Evolutionary conservation across 1,284 basidiomycete species (phyloP).

Genomic region (Leccinum fallax): DNA sequence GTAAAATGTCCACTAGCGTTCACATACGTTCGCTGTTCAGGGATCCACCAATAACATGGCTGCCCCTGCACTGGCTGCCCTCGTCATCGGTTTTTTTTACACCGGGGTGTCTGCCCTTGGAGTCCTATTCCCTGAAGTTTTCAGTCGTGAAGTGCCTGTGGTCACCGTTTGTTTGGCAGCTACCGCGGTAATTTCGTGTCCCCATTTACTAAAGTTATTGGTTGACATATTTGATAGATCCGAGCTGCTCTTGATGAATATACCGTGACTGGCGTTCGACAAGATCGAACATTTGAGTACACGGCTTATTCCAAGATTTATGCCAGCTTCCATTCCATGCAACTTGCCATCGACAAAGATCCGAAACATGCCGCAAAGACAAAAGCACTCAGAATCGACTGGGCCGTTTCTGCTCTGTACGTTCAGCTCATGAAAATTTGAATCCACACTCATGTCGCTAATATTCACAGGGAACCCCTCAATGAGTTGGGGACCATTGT

Average conservation of each 20-base stretch:
- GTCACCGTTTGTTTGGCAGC: background rate
- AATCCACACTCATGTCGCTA: background rate
- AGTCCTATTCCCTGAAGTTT: background rate
- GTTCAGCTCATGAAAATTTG: background rate
- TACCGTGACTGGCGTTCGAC: background rate
- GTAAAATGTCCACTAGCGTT: no score
- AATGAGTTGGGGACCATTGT: background rate
- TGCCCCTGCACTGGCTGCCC: background rate
- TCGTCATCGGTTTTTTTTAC: background rate
- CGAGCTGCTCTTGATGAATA: background rate
- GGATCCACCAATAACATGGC: background rate
- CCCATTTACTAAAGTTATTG: background rate
- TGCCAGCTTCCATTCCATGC: background rate
- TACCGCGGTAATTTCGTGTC: background rate
- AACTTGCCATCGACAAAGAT: background rate
- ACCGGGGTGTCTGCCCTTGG: background rate
- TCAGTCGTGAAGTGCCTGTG: background rate
- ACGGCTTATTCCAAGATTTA: background rate
- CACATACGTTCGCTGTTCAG: background rate
- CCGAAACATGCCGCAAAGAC: slow-evolving; percentile 1
- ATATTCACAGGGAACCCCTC: background rate
- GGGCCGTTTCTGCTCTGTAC: background rate
- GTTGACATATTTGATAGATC: background rate
- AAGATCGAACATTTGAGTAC: background rate
- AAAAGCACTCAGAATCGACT: background rate